These are phyloP conservation scores for Eucalyptus regnans DNA, from an alignment of 345 rosid species.

Conservation along the genomic window DNA sequence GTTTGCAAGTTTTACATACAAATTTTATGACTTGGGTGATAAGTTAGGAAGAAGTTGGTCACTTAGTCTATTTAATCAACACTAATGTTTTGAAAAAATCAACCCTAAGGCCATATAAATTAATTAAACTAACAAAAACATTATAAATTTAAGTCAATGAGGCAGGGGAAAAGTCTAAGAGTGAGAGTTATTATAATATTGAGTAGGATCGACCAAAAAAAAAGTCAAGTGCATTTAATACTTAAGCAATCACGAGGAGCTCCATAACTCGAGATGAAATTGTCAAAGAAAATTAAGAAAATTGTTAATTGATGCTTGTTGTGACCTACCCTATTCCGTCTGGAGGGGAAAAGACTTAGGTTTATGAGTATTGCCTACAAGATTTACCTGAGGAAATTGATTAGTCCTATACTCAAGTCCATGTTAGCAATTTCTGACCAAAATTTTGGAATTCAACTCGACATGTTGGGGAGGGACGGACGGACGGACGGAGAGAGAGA, in stretches of 20 bases:
- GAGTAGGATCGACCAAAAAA: too few relatives aligned
- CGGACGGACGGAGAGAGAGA: too few relatives aligned
- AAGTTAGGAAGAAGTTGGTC: not conserved
- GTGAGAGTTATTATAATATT: too few relatives aligned
- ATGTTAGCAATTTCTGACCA: too few relatives aligned
- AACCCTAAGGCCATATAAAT: not conserved
- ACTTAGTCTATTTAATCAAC: not conserved
- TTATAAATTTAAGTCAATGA: not conserved
- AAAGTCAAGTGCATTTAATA: not conserved
- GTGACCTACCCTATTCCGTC: too few relatives aligned
- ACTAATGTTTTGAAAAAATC: not conserved
- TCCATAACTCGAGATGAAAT: not conserved
- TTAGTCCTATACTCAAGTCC: accelerated
- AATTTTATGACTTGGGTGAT: not conserved
- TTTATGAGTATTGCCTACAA: too few relatives aligned
- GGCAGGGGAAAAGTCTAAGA: too few relatives aligned
- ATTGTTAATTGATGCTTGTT: not conserved
- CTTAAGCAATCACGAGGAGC: not conserved
- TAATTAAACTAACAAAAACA: not conserved
- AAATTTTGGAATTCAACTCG: too few relatives aligned
- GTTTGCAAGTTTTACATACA: not conserved
- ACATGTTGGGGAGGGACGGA: too few relatives aligned
- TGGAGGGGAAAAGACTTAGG: too few relatives aligned
- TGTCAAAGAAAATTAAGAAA: not conserved
- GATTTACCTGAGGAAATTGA: too few relatives aligned